Evolutionary conservation across 495 filamentous ascomycete species (phyloP), one percentile per base, ranked within the genome.

Genomic region (Xylaria bambusicola): DNA sequence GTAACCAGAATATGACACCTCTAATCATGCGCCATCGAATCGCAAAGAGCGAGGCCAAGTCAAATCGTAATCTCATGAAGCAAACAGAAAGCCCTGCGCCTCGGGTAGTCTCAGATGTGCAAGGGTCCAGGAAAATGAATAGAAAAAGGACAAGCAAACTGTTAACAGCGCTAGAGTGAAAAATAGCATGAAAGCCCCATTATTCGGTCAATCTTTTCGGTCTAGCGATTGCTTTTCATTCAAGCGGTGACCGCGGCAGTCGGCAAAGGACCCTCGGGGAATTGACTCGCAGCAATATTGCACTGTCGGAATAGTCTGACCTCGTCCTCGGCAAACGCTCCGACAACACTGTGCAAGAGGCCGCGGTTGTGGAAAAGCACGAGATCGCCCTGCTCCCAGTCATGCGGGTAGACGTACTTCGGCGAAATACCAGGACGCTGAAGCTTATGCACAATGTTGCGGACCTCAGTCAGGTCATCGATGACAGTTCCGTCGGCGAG

Each of bases 311-410:
- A 91, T 57, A 92, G 60, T 24, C 88, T 71, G 23, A 89, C 82
- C 74, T 91, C 87, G 33, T 87, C 85, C 17, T 84, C 79, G 42
- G 79, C 81, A 70, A 92, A 91, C 1, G 86, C 86, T 1, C 88
- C 88, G 0, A 90, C 88, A 36, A 91, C 87, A 3, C 82, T 84
- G 69, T 92, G 88, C 51, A 90, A 62, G 20, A 89, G 79, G 1
- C 87, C 88, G 9, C 86, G 82, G 66, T 90, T 90, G 63, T 90
- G 85, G 36, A 91, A 90, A 31, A 91, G 69, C 3, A 90, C 88
- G 52, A 89, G 71, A 62, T 89, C 87, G 7, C 88, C 87, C 63
- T 88, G 84, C 61, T 84, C 78, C 88, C 88, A 90, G 62, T 90
- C 88, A 70, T 90, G 86, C 10, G 86, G 71, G 70, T 90, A 90